Percentiles rank a stretch among this genome's conserved stretches.
Evolutionary conservation across 1,139 yeast species (phyloP).

Genomic region (Geotrichum macrosporum): DNA sequence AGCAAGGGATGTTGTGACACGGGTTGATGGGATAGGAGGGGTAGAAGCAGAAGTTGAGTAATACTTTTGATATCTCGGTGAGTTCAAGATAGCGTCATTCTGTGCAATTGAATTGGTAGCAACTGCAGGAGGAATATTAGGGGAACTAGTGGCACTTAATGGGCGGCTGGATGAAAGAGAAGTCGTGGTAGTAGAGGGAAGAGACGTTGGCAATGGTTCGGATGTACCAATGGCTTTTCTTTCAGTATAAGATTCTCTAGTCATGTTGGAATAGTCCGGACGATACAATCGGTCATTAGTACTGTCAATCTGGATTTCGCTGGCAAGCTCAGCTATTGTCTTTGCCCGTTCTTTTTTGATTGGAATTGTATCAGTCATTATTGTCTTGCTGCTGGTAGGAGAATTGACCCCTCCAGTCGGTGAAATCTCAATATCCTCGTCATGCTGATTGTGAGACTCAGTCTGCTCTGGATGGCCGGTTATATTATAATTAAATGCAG

Average conservation of each 20-base stretch:
- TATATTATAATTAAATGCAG: no score
- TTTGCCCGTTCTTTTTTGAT: slow-evolving; percentile 36
- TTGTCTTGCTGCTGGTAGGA: neutral
- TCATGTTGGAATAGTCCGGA: slow-evolving; percentile 27
- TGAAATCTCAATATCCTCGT: neutral
- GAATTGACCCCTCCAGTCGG: neutral
- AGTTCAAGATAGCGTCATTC: slow-evolving; percentile 8
- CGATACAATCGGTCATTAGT: slow-evolving; percentile 23
- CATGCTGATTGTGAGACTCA: neutral
- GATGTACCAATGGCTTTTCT: slow-evolving; percentile 24
- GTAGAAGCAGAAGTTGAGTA: slow-evolving; percentile 7
- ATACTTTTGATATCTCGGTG: slow-evolving; percentile 12
- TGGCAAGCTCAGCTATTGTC: slow-evolving; percentile 54
- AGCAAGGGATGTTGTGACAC: slow-evolving; percentile 2
- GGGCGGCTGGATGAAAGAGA: neutral
- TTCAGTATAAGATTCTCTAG: slow-evolving; percentile 21
- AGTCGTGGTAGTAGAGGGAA: neutral
- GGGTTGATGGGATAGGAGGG: slow-evolving; percentile 8
- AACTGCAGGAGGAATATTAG: slow-evolving; percentile 3
- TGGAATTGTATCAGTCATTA: slow-evolving; percentile 25
- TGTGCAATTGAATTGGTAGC: slow-evolving; percentile 13
- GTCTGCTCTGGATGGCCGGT: neutral
- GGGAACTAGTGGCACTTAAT: no score
- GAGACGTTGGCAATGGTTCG: slow-evolving; percentile 20
- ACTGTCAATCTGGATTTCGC: slow-evolving; percentile 46